These are phyloP conservation scores for Alternaria sp. DNA, from an alignment of 2,329 filamentous ascomycete genomes.

Conservation along the genomic window DNA sequence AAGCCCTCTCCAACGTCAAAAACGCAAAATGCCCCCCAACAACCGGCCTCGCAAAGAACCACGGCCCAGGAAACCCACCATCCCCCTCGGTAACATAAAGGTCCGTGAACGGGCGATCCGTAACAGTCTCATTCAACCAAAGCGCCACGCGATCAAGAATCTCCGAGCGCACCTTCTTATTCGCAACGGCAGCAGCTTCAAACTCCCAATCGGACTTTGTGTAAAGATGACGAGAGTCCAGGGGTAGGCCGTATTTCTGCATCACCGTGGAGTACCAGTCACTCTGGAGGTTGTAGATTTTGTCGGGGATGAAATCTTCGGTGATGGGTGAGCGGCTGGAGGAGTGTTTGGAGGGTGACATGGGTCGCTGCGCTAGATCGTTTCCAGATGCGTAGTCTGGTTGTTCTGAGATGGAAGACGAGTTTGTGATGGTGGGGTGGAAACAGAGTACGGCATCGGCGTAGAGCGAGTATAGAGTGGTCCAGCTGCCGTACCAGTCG, in stretches of 20 bases:
- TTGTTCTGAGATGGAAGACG: slow-evolving; percentile 13
- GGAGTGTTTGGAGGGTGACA: slow-evolving; percentile 17
- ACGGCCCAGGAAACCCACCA: slow-evolving; percentile 74
- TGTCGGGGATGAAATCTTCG: slow-evolving; percentile 71
- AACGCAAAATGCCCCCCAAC: slow-evolving; percentile 87
- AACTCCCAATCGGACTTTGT: slow-evolving; percentile 93
- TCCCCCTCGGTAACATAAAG: slow-evolving; percentile 80
- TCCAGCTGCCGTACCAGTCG: slow-evolving; percentile 81
- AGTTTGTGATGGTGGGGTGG: slow-evolving; percentile 62
- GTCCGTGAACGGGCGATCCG: slow-evolving; percentile 78
- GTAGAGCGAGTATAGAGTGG: slow-evolving; percentile 85
- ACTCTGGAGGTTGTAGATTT: slow-evolving; percentile 79
- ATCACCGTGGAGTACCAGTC: slow-evolving; percentile 80
- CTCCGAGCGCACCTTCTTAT: slow-evolving; percentile 69
- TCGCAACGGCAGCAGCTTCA: slow-evolving; percentile 81
- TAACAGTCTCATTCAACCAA: slow-evolving; percentile 85
- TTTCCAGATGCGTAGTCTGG: slow-evolving; percentile 12
- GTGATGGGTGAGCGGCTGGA: slow-evolving; percentile 36
- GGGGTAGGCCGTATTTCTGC: slow-evolving; percentile 80
- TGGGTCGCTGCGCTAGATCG: slow-evolving; percentile 24
- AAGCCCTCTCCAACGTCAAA: slow-evolving; percentile 79
- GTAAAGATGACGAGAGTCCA: slow-evolving; percentile 83
- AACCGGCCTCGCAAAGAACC: slow-evolving; percentile 82
- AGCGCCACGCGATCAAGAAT: slow-evolving; percentile 75
- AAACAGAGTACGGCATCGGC: slow-evolving; percentile 82